phyloP scores from a whole-genome alignment of 768 basidiomycete species.

The Serendipita indica region DNA sequence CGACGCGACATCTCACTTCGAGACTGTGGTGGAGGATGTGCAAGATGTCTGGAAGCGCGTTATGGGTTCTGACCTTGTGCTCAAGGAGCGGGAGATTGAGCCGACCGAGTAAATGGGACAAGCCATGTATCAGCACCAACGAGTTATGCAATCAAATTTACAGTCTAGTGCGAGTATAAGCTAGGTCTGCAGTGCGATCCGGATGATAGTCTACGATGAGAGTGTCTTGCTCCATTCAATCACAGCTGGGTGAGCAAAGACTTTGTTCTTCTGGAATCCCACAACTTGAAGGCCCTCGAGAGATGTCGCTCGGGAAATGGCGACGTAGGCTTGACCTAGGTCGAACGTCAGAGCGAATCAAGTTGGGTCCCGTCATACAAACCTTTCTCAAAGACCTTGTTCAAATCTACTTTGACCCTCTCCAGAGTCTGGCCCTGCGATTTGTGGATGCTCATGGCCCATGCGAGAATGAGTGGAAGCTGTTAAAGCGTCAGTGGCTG shows the following conservation, averaged over 20 bases:
- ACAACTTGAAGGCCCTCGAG: slow-evolving; percentile 75
- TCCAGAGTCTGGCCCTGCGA: slow-evolving; percentile 94
- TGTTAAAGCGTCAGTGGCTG: slow-evolving; percentile 21
- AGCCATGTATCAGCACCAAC: background rate
- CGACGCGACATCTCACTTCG: slow-evolving; percentile 97
- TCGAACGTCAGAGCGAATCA: background rate
- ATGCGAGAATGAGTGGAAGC: slow-evolving; percentile 79
- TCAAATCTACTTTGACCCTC: slow-evolving; percentile 86
- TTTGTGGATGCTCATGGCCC: slow-evolving; percentile 99
- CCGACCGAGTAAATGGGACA: background rate
- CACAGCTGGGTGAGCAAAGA: slow-evolving; percentile 59
- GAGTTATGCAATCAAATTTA: background rate
- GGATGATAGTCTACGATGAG: background rate
- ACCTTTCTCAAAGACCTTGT: slow-evolving; percentile 88
- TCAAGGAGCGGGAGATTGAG: slow-evolving; percentile 76
- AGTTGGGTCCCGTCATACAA: slow-evolving; percentile 12
- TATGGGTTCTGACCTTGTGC: slow-evolving; percentile 55
- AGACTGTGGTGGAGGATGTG: slow-evolving; percentile 96
- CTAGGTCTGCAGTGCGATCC: background rate
- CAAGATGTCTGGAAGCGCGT: slow-evolving; percentile 91
- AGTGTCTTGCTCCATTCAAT: slow-evolving; percentile 57
- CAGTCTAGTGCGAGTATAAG: background rate
- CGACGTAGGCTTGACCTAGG: slow-evolving; percentile 80
- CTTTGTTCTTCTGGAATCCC: slow-evolving; percentile 43
- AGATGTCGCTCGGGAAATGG: slow-evolving; percentile 75